These are phyloP conservation scores for Asterochloris sp. DNA, from an alignment of 139 green algal genomes.

Conservation along the genomic window DNA sequence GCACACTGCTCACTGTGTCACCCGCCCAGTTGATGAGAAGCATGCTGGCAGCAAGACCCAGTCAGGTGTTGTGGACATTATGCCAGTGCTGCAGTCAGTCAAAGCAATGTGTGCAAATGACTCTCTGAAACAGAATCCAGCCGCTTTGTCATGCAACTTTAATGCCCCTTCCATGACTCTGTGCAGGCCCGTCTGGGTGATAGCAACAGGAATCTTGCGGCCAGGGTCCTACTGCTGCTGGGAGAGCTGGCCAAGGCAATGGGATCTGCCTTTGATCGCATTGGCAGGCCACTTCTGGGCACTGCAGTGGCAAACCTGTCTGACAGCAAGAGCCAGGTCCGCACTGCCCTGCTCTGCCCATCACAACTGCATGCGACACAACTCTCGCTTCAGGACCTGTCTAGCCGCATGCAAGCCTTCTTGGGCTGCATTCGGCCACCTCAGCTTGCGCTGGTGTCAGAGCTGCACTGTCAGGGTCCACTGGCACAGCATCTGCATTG, in stretches of 20 bases:
- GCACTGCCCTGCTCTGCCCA: conserved; percentile 5
- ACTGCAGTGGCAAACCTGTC: conserved; percentile 72
- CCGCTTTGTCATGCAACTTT: too few species aligned
- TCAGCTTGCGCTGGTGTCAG: too few species aligned
- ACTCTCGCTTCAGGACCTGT: too few species aligned
- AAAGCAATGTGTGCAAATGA: neutral
- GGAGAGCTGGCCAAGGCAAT: conserved; percentile 81
- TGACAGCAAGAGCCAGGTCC: conserved; percentile 85
- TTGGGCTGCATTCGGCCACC: too few species aligned
- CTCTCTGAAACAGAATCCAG: neutral
- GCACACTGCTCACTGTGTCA: too few species aligned
- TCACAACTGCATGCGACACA: too few species aligned
- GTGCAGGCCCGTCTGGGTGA: conserved; percentile 71
- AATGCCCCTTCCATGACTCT: neutral
- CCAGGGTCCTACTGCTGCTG: conserved; percentile 63
- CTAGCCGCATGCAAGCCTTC: too few species aligned
- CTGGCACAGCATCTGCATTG: neutral
- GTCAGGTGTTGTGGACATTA: too few species aligned
- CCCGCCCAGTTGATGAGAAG: too few species aligned
- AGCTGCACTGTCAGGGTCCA: too few species aligned
- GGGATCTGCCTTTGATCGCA: conserved; percentile 70
- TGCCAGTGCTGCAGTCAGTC: neutral
- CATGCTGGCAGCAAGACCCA: too few species aligned
- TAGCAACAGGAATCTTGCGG: conserved; percentile 90
- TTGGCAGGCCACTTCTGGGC: conserved; percentile 41